These are phyloP conservation scores for Leccinum uliginosum DNA, from an alignment of 768 basidiomycete genomes.

Conservation along the genomic window DNA sequence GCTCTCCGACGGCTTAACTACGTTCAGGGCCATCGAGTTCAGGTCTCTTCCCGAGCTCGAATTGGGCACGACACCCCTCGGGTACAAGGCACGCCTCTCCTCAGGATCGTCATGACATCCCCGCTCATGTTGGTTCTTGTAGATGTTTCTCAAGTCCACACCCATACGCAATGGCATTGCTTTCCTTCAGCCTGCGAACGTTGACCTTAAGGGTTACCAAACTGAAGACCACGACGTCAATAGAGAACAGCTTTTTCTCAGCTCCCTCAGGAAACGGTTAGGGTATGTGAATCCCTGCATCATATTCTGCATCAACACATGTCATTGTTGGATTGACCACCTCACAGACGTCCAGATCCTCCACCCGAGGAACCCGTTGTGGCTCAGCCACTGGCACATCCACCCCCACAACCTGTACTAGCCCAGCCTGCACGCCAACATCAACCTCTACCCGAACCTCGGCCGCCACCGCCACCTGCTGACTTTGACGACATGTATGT, in stretches of 20 bases:
- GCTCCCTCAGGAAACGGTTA: constrained; percentile 56
- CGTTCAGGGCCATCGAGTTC: constrained; percentile 76
- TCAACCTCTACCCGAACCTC: constrained; percentile 7
- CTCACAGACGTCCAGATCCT: constrained; percentile 25
- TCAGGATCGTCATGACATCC: background rate
- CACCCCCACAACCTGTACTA: constrained; percentile 11
- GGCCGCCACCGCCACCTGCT: constrained; percentile 10
- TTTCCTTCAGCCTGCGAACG: constrained; percentile 68
- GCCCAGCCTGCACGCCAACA: constrained; percentile 14
- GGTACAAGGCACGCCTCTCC: constrained; percentile 61
- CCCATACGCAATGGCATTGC: constrained; percentile 66
- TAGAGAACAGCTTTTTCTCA: constrained; percentile 57
- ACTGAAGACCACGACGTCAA: constrained; percentile 61
- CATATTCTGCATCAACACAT: background rate
- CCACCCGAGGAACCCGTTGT: constrained; percentile 9
- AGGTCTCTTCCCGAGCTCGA: constrained; percentile 57
- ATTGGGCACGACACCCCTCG: constrained; percentile 74
- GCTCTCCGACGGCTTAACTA: constrained; percentile 71
- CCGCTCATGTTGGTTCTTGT: background rate
- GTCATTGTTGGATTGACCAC: background rate
- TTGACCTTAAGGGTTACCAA: constrained; percentile 55
- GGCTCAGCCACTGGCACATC: constrained; percentile 10
- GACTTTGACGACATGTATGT: constrained; percentile 21
- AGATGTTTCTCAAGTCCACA: constrained; percentile 72
- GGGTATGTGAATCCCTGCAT: constrained; percentile 46